Evolutionary conservation across 192 early-diverging fungal genomes (phyloP).

Genomic region (Gaertneriomyces sp.): DNA sequence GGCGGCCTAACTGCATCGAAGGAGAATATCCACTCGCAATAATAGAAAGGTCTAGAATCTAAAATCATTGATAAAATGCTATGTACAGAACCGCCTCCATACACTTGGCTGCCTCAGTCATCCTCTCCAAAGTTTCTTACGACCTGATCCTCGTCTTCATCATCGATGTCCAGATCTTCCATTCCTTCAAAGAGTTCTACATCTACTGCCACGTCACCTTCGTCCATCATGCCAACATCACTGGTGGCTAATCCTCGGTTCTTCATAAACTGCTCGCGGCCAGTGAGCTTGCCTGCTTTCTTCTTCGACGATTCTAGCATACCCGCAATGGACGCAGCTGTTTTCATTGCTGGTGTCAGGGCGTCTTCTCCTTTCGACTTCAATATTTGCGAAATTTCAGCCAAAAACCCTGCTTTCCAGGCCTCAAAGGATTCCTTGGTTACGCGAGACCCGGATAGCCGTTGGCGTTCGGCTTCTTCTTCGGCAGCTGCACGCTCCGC

Average conservation of each 20-base stretch:
- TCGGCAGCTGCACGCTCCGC: constrained; percentile 57
- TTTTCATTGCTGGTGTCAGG: constrained; percentile 23
- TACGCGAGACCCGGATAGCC: constrained; percentile 79
- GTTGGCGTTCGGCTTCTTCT: constrained; percentile 64
- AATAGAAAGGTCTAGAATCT: too few relatives aligned
- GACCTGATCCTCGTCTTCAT: constrained; percentile 61
- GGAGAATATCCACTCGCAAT: too few relatives aligned
- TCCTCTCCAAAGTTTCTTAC: constrained; percentile 7
- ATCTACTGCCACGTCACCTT: constrained; percentile 85
- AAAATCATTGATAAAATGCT: too few relatives aligned
- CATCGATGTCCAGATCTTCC: constrained; percentile 45
- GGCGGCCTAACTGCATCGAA: too few relatives aligned
- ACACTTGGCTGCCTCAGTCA: too few relatives aligned
- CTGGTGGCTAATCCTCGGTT: constrained; percentile 79
- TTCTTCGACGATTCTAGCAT: constrained; percentile 37
- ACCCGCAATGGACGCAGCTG: constrained; percentile 32
- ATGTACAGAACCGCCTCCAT: too few relatives aligned
- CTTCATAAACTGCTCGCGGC: constrained; percentile 88
- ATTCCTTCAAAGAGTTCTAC: constrained; percentile 65
- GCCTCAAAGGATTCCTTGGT: constrained; percentile 70
- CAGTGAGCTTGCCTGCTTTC: constrained; percentile 46
- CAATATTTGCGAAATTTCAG: constrained; percentile 52
- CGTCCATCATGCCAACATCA: constrained; percentile 76
- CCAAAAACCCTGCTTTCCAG: constrained; percentile 79
- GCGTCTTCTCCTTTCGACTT: constrained; percentile 19